A percentile compares a stretch with the other conserved stretches of the same genome.
These are phyloP conservation scores for Eurotiales sp. DNA, from an alignment of 2,329 filamentous ascomycete species.

Conservation along the genomic window DNA sequence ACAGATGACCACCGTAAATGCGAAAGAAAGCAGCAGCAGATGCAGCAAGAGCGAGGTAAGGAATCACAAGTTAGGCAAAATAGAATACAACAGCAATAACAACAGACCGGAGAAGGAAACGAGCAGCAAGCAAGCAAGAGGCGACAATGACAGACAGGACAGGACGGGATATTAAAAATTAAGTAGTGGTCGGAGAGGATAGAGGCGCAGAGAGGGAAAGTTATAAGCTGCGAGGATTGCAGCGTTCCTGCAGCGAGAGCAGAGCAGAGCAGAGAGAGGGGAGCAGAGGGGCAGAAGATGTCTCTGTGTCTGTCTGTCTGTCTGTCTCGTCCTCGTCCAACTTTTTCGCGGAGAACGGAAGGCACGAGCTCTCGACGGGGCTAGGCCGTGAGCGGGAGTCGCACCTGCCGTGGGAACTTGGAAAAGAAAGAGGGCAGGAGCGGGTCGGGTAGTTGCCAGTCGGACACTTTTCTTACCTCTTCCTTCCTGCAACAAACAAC, in stretches of 20 bases:
- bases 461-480: no score
- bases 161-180: constrained; percentile 17
- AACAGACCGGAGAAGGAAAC: constrained; percentile 21
- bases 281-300: no score
- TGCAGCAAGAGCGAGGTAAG: background rate
- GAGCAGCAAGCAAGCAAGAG: no score
- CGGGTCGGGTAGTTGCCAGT: no score
- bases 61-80: no score
- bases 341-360: no score
- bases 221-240: constrained; percentile 1
- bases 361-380: background rate
- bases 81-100: constrained; percentile 7
- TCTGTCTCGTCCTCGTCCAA: no score
- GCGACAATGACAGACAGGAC: background rate
- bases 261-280: no score
- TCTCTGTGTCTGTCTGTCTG: no score
- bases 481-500: no score
- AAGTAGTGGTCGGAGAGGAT: background rate
- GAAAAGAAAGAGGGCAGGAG: no score
- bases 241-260: background rate
- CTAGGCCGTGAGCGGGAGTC: background rate
- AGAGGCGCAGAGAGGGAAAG: background rate
- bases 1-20: constrained; percentile 11
- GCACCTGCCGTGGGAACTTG: no score
- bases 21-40: constrained; percentile 8